Conservation (phyloP, 2,329 filamentous ascomycete species). For the Chrysoporthe austroafricana region DNA sequence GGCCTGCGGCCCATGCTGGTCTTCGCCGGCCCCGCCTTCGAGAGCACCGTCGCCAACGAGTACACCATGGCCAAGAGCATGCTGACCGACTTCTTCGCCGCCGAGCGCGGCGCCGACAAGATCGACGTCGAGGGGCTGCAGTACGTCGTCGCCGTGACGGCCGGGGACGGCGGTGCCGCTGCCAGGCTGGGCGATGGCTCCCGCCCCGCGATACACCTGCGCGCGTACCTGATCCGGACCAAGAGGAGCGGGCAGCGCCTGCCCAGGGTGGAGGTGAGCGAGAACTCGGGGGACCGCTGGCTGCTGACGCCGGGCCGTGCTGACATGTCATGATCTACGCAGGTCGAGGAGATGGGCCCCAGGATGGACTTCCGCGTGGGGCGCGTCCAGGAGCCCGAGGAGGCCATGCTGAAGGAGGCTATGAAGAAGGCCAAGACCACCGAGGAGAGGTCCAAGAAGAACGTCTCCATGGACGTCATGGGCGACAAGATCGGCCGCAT, state of each 20-base stretch:
- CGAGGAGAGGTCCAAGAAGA: conserved; percentile 90
- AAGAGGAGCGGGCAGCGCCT: conserved; percentile 85
- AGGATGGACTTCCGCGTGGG: conserved; percentile 90
- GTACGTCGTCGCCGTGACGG: conserved; percentile 82
- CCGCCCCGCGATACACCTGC: conserved; percentile 66
- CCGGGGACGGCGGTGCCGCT: conserved; percentile 61
- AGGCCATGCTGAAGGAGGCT: conserved; percentile 82
- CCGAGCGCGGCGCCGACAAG: conserved; percentile 72
- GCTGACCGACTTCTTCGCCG: conserved; percentile 89
- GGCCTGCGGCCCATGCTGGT: conserved; percentile 87
- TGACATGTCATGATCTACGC: neutral
- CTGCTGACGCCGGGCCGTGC: neutral
- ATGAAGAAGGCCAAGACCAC: conserved; percentile 79
- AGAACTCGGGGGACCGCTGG: neutral
- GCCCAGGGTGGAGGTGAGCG: conserved; percentile 72
- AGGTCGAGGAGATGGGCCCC: conserved; percentile 89
- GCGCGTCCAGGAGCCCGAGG: conserved; percentile 77
- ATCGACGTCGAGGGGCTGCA: conserved; percentile 95
- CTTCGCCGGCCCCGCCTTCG: conserved; percentile 89
- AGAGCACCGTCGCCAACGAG: conserved; percentile 76
- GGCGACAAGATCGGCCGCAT: conserved; percentile 96
- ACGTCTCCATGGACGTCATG: conserved; percentile 86
- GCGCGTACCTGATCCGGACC: conserved; percentile 85
- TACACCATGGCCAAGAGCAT: conserved; percentile 88
- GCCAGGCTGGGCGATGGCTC: conserved; percentile 42